Evolutionary conservation across 192 early-diverging fungal genomes (phyloP), one percentile per base, ranked within the genome.

Genomic region (Martensiomyces pterosporus): DNA sequence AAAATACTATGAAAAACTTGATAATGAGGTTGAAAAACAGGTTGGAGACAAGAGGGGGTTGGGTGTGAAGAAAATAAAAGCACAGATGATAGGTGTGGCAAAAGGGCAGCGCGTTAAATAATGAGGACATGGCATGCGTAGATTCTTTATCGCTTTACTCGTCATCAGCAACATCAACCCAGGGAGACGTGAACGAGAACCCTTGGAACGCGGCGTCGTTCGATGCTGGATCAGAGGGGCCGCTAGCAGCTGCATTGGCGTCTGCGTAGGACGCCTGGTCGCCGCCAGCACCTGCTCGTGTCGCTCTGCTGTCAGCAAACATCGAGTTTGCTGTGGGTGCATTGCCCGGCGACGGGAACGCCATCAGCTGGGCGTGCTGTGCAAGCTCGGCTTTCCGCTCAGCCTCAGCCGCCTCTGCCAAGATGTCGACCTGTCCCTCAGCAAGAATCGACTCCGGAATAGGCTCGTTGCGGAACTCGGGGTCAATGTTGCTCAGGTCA

Each of bases 401-500:
- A 9, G 67, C 71, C 47, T 75, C 59, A 0, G 64, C 64, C 1
- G 57, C 58, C 39, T 62, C 71, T 3, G 65, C 55, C 43, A 59
- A 38, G 25, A 75, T 57, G 24, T 60, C 56, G 9, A 68, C 55
- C 37, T 63, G 57, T n/a, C 65, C 65, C 34, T 75, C 73, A n/a
- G 57, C 45, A 14, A 68, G 17, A 8, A 75, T 59, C 0, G 60
- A 64, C 39, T 64, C 40, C 2, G 73, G 65, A 39, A 75, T 69
- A 0, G 73, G 65, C 47, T 77, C 75, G 24, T 70, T 61, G 32
- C 64, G 68, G 60, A 77, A 77, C 62, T 65, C 59, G 9, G 75
- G 75, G 27, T 77, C 75, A 47, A 77, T 77, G 37, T 77, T 60
- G 41, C 60, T 60, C 35, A 77, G 49, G 16, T 77, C 75, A 39